Base-by-base conservation (phyloP, 2,329 filamentous ascomycete species). In the Mycosphaerella sp. region DNA sequence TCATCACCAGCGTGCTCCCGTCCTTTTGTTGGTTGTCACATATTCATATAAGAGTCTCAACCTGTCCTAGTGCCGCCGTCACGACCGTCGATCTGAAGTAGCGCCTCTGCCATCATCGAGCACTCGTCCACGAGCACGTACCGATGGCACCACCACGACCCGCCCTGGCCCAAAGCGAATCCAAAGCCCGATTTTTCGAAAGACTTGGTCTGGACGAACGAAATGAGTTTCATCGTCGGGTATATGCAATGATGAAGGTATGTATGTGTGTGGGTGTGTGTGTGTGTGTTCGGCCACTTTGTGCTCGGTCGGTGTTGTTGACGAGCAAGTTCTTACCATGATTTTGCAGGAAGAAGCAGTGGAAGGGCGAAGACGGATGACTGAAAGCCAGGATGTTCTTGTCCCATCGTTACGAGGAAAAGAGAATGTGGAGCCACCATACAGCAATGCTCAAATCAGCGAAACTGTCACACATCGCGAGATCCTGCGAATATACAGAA, bases 391-490 rank as follows among this genome's bases (percentile, higher is more conserved):
- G 23, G 64, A 65, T 34, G 72, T 72, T 38, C 64, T 76, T 44
- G 70, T 71, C 4, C 65, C 70, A 8, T 67, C 72, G 17, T 70
- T 70, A 31, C 51, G 63, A 56, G 64, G 58, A 31, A 61, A 62
- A 48, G 44, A 62, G 11, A 55, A 42, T 52, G 69, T 62, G 61
- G 69, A 47, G 63, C 63, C 59, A 14, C 75, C 75, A 4, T 77
- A 74, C 60, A 73, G 70, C 52, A 76, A 73, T 64, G 70, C 72
- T 51, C 72, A 77, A 50, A 72, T 78, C 31, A 74, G 71, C 34
- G 76, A 77, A 60, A 76, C 75, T 4, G 73, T 73, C 9, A 75
- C 71, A 48, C 74, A 78, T 54, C 64, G 64, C 29, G 73, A 76
- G 56, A 72, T 75, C 36, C 50, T 75, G 49, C 66, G 64, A 31